These are phyloP conservation scores for Beauveria asiatica DNA, from an alignment of 2,329 filamentous ascomycete genomes.

Conservation along the genomic window DNA sequence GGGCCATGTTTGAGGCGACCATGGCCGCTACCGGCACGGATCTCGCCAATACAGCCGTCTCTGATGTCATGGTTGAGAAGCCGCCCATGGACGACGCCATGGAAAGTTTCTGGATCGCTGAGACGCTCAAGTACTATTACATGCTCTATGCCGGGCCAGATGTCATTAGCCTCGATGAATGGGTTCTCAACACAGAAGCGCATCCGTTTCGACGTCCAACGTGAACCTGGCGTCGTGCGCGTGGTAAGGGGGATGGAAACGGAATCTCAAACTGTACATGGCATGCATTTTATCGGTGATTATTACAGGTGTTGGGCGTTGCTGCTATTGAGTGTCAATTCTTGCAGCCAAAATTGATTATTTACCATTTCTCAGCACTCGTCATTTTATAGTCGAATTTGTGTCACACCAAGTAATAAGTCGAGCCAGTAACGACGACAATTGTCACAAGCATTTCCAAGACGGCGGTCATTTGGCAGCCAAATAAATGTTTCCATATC, in stretches of 20 bases:
- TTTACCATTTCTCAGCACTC: not conserved
- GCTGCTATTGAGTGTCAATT: not conserved
- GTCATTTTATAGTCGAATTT: not conserved
- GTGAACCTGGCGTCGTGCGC: slow-evolving; percentile 7
- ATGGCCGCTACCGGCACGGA: slow-evolving; percentile 56
- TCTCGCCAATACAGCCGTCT: slow-evolving; percentile 61
- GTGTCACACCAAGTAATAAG: not conserved
- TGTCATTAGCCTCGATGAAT: slow-evolving; percentile 59
- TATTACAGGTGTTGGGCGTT: not conserved
- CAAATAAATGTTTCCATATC: not conserved
- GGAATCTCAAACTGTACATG: not conserved
- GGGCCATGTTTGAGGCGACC: slow-evolving; percentile 74
- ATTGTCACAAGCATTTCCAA: too few species aligned
- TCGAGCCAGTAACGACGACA: too few species aligned
- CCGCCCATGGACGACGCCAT: slow-evolving; percentile 50
- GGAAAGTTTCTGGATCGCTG: slow-evolving; percentile 86
- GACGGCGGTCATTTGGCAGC: not conserved
- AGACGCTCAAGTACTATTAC: slow-evolving; percentile 91
- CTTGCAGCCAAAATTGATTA: not conserved
- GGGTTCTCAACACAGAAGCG: slow-evolving; percentile 57
- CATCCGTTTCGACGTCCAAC: slow-evolving; percentile 46
- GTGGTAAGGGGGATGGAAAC: not conserved
- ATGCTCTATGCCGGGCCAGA: slow-evolving; percentile 63
- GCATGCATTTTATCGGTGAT: not conserved
- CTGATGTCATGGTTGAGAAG: slow-evolving; percentile 45